These are phyloP conservation scores for Hsuehochloa calcarea DNA, from an alignment of 176 grass and related monocot species.

Conservation along the genomic window DNA sequence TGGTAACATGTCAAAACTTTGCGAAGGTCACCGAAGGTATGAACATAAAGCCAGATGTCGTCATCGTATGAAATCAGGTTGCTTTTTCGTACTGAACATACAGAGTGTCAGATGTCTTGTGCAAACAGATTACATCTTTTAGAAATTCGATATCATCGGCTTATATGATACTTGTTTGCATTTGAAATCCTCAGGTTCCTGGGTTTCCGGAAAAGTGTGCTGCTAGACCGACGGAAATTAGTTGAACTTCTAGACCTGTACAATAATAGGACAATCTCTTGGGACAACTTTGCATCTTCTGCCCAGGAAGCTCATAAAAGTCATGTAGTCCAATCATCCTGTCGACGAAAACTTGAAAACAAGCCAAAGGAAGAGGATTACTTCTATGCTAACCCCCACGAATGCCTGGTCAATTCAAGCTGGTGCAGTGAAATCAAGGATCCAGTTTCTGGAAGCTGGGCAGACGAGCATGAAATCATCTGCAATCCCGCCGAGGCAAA, in stretches of 20 bases:
- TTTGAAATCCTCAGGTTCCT: constrained; percentile 50
- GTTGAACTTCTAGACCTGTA: constrained; percentile 66
- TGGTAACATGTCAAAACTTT: constrained; percentile 92
- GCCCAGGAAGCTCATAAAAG: constrained; percentile 46
- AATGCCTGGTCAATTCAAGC: constrained; percentile 68
- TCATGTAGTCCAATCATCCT: constrained; percentile 55
- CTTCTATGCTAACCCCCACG: constrained; percentile 86
- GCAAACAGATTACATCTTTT: not conserved
- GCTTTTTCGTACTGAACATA: not conserved
- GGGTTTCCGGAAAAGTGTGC: constrained; percentile 67
- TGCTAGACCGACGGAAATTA: constrained; percentile 67
- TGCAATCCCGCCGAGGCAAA: not conserved
- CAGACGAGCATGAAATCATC: not conserved
- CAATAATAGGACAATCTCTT: constrained; percentile 69
- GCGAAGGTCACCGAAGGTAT: constrained; percentile 92
- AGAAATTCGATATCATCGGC: not conserved
- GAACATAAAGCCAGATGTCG: not conserved
- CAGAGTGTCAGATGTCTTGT: not conserved
- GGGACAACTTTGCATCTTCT: constrained; percentile 62
- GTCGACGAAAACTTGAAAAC: constrained; percentile 60
- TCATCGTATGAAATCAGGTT: constrained; percentile 25
- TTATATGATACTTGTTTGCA: not conserved
- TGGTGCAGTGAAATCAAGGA: constrained; percentile 36
- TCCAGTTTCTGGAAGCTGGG: constrained; percentile 27
- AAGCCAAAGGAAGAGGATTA: constrained; percentile 98